Conservation (phyloP, 129 eudicot species). For the Lactuca saligna region DNA sequence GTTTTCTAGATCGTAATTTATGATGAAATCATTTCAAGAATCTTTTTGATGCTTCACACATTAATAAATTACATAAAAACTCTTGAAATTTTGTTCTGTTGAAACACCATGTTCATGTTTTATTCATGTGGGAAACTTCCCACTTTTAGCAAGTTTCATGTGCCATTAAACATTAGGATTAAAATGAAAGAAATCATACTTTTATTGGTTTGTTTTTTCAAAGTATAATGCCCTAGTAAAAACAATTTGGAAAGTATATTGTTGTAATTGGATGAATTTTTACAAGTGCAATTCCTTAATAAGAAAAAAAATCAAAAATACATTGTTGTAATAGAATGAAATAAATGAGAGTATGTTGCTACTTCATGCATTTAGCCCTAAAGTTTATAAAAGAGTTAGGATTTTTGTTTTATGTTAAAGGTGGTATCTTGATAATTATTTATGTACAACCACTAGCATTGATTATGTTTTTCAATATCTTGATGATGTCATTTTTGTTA, state of each 20-base stretch:
- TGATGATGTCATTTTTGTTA: slow-evolving; percentile 14
- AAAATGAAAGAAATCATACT: neutral
- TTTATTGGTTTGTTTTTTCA: slow-evolving; percentile 1
- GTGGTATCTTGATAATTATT: slow-evolving; percentile 4
- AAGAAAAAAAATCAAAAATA: neutral
- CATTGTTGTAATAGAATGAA: neutral
- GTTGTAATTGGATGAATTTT: neutral
- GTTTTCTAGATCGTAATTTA: slow-evolving; percentile 14
- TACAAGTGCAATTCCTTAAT: too few species aligned
- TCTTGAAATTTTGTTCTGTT: neutral
- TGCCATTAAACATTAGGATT: neutral
- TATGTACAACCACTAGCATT: neutral
- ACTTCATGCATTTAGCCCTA: neutral
- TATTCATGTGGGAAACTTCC: slow-evolving; percentile 2
- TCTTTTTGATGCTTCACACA: neutral
- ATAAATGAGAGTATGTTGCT: neutral
- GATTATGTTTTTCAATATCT: slow-evolving; percentile 14
- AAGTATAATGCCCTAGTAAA: too few species aligned
- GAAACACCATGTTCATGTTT: slow-evolving; percentile 13
- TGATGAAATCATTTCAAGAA: slow-evolving; percentile 9
- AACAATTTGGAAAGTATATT: neutral
- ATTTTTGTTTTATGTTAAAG: slow-evolving; percentile 14
- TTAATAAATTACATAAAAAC: neutral
- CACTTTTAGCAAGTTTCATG: slow-evolving; percentile 10
- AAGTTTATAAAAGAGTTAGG: neutral